phyloP scores from a whole-genome alignment of 2,329 filamentous ascomycete species.

The Penicillium sp. region DNA sequence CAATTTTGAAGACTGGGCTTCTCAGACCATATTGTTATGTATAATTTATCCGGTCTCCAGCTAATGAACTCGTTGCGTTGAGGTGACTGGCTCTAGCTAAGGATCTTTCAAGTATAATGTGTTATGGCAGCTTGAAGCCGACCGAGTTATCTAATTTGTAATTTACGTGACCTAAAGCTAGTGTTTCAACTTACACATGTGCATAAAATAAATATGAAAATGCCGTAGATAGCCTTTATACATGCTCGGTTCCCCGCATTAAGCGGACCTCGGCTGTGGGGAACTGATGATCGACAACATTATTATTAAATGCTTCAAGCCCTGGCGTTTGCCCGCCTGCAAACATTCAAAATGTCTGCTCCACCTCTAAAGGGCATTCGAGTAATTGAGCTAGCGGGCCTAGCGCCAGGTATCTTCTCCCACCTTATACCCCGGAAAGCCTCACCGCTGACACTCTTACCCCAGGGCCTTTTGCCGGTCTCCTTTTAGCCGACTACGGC shows the following conservation, averaged over 20 bases:
- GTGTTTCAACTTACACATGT: not conserved
- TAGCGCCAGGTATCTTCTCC: constrained; percentile 58
- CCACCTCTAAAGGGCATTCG: constrained; percentile 57
- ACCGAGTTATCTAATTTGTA: not conserved
- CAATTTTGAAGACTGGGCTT: too few species aligned
- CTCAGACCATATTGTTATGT: too few species aligned
- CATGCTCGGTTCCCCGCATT: constrained; percentile 1
- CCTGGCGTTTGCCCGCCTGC: not conserved
- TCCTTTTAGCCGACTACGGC: constrained; percentile 86
- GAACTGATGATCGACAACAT: constrained; percentile 2
- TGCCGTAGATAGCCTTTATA: not conserved
- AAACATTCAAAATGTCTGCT: constrained; percentile 17
- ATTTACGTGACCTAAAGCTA: not conserved
- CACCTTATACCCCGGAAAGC: not conserved
- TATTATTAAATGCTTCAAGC: not conserved
- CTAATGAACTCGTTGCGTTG: too few species aligned
- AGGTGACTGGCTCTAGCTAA: too few species aligned
- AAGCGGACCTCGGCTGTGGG: constrained; percentile 11
- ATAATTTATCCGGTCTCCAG: too few species aligned
- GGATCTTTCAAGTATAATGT: too few species aligned
- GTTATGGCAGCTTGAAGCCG: too few species aligned
- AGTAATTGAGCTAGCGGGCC: constrained; percentile 67
- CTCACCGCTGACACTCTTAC: constrained; percentile 4
- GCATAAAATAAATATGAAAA: not conserved
- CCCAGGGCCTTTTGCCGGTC: constrained; percentile 76